phyloP scores from a whole-genome alignment of 1,284 basidiomycete genomes.

The Pterulicium gracile region DNA sequence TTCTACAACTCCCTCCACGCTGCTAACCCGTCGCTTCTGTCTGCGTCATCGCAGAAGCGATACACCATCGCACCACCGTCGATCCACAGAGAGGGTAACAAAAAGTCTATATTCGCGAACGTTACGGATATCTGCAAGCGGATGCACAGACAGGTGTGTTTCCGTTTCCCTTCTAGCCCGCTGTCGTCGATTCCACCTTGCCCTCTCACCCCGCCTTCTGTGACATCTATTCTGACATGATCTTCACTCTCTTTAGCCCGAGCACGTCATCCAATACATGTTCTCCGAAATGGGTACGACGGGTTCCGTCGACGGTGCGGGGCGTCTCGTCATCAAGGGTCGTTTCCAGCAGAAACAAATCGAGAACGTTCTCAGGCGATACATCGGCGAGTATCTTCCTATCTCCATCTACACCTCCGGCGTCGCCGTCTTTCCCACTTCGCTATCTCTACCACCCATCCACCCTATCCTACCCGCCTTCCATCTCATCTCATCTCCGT shows the following conservation, averaged over 20 bases:
- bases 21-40: conserved; percentile 88
- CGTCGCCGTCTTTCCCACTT: too few relatives aligned
- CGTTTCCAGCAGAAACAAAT: conserved; percentile 99
- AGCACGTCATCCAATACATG: conserved; percentile 96
- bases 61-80: conserved; percentile 98
- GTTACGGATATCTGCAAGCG: conserved; percentile 96
- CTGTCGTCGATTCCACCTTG: neutral
- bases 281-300: conserved; percentile 99
- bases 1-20: conserved; percentile 90
- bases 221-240: neutral
- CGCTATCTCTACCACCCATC: too few relatives aligned
- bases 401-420: too few relatives aligned
- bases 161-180: neutral
- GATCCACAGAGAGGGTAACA: conserved; percentile 90
- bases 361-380: conserved; percentile 93
- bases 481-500: conserved; percentile 3
- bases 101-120: conserved; percentile 96
- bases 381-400: conserved; percentile 83
- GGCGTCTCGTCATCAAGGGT: conserved; percentile 93
- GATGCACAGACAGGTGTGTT: conserved; percentile 76
- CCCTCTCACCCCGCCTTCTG: neutral
- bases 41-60: conserved; percentile 73
- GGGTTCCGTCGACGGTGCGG: conserved; percentile 88
- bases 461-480: too few relatives aligned
- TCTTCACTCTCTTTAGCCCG: conserved; percentile 52